A percentile compares a stretch with the other conserved stretches of the same genome.
Conservation (phyloP, 768 basidiomycete species). For the Auriscalpium microsporum region DNA sequence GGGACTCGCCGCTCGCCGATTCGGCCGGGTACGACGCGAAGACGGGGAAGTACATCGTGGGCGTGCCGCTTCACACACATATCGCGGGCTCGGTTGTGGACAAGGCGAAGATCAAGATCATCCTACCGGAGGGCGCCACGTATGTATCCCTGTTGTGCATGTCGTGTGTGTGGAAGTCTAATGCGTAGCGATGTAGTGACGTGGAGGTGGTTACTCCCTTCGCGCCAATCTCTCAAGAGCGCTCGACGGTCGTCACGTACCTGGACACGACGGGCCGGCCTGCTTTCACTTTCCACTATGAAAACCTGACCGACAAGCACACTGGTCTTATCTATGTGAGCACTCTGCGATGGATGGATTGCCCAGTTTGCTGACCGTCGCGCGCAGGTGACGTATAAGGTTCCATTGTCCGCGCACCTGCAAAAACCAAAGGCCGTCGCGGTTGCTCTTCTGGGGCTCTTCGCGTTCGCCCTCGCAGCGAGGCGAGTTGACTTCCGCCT, state of each 20-base stretch:
- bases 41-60: constrained; percentile 60
- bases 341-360: constrained; percentile 12
- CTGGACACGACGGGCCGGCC: constrained; percentile 90
- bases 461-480: constrained; percentile 38
- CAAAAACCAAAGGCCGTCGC: constrained; percentile 81
- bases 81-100: constrained; percentile 76
- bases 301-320: constrained; percentile 72
- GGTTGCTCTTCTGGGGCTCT: constrained; percentile 58
- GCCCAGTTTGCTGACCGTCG: constrained; percentile 6
- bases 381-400: constrained; percentile 76
- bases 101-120: constrained; percentile 67
- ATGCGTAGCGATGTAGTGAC: constrained; percentile 41
- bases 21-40: constrained; percentile 55
- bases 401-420: constrained; percentile 71
- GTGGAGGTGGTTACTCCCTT: constrained; percentile 74
- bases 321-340: constrained; percentile 75
- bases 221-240: constrained; percentile 49
- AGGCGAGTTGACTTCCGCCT: constrained; percentile 48
- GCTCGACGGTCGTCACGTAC: constrained; percentile 75
- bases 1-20: constrained; percentile 80
- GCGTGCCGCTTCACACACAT: constrained; percentile 79
- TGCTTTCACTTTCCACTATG: constrained; percentile 62
- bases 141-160: constrained; percentile 33
- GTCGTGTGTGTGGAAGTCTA: constrained; percentile 1
- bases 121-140: constrained; percentile 94